phyloP scores from a whole-genome alignment of 805 yeast genomes.

The Hanseniaspora jakobsenii region DNA sequence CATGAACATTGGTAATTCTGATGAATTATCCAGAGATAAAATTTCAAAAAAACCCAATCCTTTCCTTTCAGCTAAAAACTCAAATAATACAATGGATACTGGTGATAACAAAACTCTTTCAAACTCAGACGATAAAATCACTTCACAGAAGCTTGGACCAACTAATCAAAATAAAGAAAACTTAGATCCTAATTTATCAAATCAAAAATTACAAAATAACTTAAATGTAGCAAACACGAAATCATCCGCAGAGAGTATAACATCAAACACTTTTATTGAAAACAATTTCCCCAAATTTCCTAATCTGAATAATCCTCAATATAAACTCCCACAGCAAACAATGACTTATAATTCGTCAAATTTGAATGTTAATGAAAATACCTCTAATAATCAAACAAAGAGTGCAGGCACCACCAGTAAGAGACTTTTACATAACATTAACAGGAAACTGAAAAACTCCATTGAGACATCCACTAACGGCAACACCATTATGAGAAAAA shows the following conservation, averaged over 20 bases:
- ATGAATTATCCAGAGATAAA: not conserved
- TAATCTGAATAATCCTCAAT: not conserved
- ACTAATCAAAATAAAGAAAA: too few species aligned
- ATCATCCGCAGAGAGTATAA: conserved; percentile 12
- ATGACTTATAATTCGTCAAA: too few species aligned
- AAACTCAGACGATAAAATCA: too few species aligned
- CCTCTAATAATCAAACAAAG: not conserved
- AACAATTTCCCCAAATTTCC: conserved; percentile 8
- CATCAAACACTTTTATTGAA: conserved; percentile 13
- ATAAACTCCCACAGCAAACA: not conserved
- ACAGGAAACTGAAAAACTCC: conserved; percentile 5
- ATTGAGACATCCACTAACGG: not conserved
- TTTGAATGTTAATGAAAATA: not conserved
- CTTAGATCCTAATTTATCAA: too few species aligned
- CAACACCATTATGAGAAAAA: not conserved
- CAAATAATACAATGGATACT: too few species aligned
- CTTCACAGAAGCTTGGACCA: too few species aligned
- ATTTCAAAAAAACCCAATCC: not conserved
- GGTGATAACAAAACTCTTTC: too few species aligned
- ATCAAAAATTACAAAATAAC: not conserved
- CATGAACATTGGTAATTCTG: not conserved
- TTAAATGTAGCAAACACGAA: not conserved
- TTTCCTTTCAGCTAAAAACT: too few species aligned
- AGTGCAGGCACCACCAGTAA: not conserved
- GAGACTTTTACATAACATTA: not conserved